phyloP scores from a whole-genome alignment of 768 basidiomycete species.

The Suillus alpinus region DNA sequence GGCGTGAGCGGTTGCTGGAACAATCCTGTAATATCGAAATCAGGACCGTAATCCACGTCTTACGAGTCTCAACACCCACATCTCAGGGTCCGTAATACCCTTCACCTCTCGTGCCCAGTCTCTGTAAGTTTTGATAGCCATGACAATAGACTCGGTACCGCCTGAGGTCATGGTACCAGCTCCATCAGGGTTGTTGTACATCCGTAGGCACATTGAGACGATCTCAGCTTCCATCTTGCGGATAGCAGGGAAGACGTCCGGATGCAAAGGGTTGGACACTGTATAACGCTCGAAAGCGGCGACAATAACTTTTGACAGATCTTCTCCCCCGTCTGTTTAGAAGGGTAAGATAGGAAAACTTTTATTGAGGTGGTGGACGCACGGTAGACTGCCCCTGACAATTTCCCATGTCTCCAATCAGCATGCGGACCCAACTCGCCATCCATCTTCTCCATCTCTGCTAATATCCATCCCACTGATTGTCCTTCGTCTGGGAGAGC shows the following conservation, averaged over 20 bases:
- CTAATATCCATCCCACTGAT: slow-evolving; percentile 67
- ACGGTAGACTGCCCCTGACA: slow-evolving; percentile 89
- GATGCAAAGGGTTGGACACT: slow-evolving; percentile 88
- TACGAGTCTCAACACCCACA: slow-evolving; percentile 47
- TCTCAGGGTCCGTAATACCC: slow-evolving; percentile 89
- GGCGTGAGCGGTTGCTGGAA: slow-evolving; percentile 84
- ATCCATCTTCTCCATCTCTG: slow-evolving; percentile 83
- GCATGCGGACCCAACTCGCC: slow-evolving; percentile 41
- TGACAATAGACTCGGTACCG: slow-evolving; percentile 94
- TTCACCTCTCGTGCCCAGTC: slow-evolving; percentile 88
- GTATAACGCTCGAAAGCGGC: slow-evolving; percentile 80
- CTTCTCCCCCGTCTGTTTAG: slow-evolving; percentile 75
- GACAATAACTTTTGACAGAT: slow-evolving; percentile 73
- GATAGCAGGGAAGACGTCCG: slow-evolving; percentile 88
- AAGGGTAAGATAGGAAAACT: neutral
- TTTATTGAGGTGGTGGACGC: slow-evolving; percentile 26
- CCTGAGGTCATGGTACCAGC: slow-evolving; percentile 94
- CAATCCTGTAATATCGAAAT: slow-evolving; percentile 51
- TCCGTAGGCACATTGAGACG: slow-evolving; percentile 79
- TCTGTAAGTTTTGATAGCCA: slow-evolving; percentile 92
- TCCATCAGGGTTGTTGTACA: slow-evolving; percentile 83
- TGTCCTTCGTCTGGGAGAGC: slow-evolving; percentile 63
- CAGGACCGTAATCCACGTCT: neutral
- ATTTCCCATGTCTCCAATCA: slow-evolving; percentile 68
- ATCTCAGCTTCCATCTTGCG: slow-evolving; percentile 98